Evolutionary conservation across 192 early-diverging fungal species (phyloP), one percentile per base, ranked within the genome.

Genomic region (Paraglomus brasilianum): DNA sequence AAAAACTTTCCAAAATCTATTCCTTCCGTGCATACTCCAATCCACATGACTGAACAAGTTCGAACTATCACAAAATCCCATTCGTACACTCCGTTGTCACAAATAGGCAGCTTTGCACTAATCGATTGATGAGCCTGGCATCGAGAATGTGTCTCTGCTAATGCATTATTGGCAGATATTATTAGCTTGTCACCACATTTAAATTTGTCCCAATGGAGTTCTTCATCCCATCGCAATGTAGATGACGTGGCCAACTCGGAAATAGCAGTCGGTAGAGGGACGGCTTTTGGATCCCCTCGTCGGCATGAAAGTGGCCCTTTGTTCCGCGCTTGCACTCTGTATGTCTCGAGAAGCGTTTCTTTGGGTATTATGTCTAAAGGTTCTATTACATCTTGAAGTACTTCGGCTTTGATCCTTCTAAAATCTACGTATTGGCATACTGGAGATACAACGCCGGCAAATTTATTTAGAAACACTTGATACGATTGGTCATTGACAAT

Each of bases 41-140:
- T 41, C 22, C 30, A 50, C 5, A 39, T 36, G 17, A 9, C 24
- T 19, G 5, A 11, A n/a, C 64, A 49, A 17, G 6, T 66, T 40
- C 41, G 30, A 51, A 51, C 64, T 19, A 66, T 51, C 11, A 66
- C 19, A 51, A 66, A 30, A 41, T 66, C 48, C 64, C 64, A 66
- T 51, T 66, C 64, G 51, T 66, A 50, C 17, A 40, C 5, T 17
- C 48, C 45, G 9, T 8, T 13, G 8, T 40, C 36, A 36, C 7
- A 14, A 30, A 66, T 50, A 39, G 40, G 4, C 10, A 39, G 7
- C 2, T 40, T 49, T 39, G 47, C 36, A 44, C 36, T 48, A 19
- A 50, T 36, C 48, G 17, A 44, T 51, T 66, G 45, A 50, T 66
- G 47, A 19, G 13, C 7, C 11, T 1, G n/a, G 4, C 14, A 17